phyloP scores from a whole-genome alignment of 306 rosid genomes.

The Gleditsia sinensis region DNA sequence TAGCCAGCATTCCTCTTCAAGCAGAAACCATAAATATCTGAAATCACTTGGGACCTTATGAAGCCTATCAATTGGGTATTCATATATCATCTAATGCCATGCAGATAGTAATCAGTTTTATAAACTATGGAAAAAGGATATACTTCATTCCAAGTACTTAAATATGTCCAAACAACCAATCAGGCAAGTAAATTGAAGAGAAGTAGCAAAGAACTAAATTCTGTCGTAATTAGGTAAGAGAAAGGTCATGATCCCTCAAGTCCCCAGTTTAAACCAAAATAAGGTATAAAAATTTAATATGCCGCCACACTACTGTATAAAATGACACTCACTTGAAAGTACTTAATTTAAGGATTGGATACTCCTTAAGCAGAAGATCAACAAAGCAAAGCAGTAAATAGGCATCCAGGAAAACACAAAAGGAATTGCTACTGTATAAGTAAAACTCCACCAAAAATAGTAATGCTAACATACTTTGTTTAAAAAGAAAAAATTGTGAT shows the following conservation, averaged over 20 bases:
- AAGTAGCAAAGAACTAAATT: background rate
- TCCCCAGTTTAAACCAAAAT: background rate
- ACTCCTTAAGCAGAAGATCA: background rate
- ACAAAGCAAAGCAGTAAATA: background rate
- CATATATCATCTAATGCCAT: background rate
- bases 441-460: background rate
- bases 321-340: background rate
- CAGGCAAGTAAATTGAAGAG: background rate
- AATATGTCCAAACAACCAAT: background rate
- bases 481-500: background rate
- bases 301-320: background rate
- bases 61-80: conserved; percentile 4
- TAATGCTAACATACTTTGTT: background rate
- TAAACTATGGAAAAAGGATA: no score
- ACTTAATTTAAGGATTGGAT: background rate
- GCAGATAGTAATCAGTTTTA: background rate
- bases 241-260: background rate
- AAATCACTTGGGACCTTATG: conserved; percentile 5
- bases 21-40: background rate
- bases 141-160: no score
- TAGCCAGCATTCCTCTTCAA: background rate
- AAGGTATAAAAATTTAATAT: background rate
- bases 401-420: background rate
- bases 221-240: background rate
- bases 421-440: background rate